Evolutionary conservation across 2,329 filamentous ascomycete species (phyloP), one percentile per base, ranked within the genome.

Genomic region (Fusarium guadeloupense): DNA sequence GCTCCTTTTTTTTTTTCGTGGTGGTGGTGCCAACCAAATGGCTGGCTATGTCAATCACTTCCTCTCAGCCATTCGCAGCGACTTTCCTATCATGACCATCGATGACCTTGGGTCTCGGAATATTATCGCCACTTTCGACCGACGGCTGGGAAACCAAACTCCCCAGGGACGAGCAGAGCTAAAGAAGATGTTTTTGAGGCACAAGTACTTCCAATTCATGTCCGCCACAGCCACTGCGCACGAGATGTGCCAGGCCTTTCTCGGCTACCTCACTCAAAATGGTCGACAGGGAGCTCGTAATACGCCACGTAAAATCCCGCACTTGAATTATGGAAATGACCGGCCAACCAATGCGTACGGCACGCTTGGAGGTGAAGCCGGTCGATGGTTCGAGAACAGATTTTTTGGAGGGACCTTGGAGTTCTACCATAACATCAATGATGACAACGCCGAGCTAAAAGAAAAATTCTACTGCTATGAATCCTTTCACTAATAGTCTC

Each of bases 351-450:
- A 25, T 13, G 4, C 3, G 13, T 25, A 23, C 20, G 12, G 20
- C 13, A n/a, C 19, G 9, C 26, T 16, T n/a, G 10, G 16, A 17
- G 54, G 54, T 5, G 54, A 59, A 35, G 40, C 54, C 12, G 54
- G 54, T 9, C 17, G 54, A 43, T 59, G 49, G 42, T 35, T 54
- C 16, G 49, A 59, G 21, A 45, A 41, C 20, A 16, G 6, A 5
- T 44, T 59, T 25, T 51, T 59, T 28, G 56, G 56, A 8, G 56
- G 56, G 13, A 46, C 50, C 7, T n/a, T 59, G 9, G 50, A 59
- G 21, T 51, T 55, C 21, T 48, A 59, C 25, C 44, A 37, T 19
- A 37, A 55, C 19, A 7, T 5, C 8, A 13, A 38, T 3, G 56
- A 55, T 25, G 55, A 54, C 19, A 13, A 54, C 37, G 23, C 37